Evolutionary conservation across 73 alveolate genomes (phyloP), one percentile per base, ranked within the genome.

Genomic region (Paramecium caudatum): DNA sequence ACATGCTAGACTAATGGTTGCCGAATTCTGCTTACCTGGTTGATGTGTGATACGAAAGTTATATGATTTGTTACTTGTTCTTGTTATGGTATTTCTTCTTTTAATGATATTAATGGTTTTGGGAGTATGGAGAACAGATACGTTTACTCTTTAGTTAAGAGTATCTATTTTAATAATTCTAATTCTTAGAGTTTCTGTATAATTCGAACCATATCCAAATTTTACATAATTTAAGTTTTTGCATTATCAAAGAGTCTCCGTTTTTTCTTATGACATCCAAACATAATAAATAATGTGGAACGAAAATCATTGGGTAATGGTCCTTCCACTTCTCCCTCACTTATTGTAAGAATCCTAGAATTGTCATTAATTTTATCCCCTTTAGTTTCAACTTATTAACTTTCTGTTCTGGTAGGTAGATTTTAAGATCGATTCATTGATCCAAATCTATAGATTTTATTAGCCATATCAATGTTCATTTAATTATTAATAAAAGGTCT

Each of bases 381-480:
- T 55, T 55, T 19, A 12, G 13, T 55, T 1, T 55, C 80, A 23
- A 23, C 30, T 3, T 10, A 0, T 23, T 55, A 21, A 55, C 13
- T 55, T 27, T 55, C 12, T 5, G 23, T 55, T 27, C 30, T 17
- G n/a, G 45, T 55, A 27, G 23, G 12, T 0, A 55, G 23, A 55
- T 55, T 23, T 3, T 5, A 10, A 4, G 23, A 15, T 32, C 37
- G 21, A 21, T 74, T 17, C 4, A 6, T 2, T 12, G 6, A 41
- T 74, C 21, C 25, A 74, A 74, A 74, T 0, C 47, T 1, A 74
- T 41, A 74, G 7, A 74, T 17, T 16, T 10, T 12, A 15, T 74
- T 74, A 10, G 88, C 88, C 32, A 74, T 74, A 3, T 74, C 62
- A 12, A 74, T 15, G 43, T 74, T 37, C 88, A 74, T 74, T 2